A percentile compares a stretch with the other conserved stretches of the same genome.
Conservation (phyloP, 345 rosid species). For the Capsella bursapastoris region DNA sequence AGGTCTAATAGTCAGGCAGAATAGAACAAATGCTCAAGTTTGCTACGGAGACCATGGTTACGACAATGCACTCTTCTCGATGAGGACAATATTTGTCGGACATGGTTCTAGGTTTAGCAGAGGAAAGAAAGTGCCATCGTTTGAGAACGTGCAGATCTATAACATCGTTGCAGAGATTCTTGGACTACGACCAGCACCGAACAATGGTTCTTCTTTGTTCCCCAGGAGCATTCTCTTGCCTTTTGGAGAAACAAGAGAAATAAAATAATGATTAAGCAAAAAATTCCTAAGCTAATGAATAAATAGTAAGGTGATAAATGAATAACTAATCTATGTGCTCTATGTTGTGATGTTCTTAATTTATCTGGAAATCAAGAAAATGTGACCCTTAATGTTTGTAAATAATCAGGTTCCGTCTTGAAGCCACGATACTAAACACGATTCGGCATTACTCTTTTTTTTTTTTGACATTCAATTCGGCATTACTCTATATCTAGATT, state of each 20-base stretch:
- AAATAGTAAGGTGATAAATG: neutral
- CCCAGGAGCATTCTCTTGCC: constrained; percentile 57
- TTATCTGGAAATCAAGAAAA: neutral
- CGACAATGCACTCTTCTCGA: constrained; percentile 81
- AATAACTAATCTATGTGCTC: neutral
- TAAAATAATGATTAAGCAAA: neutral
- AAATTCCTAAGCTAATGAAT: neutral
- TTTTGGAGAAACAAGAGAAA: constrained; percentile 9
- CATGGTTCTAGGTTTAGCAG: constrained; percentile 80
- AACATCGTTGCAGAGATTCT: constrained; percentile 82
- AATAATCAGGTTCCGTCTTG: neutral
- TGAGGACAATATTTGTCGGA: constrained; percentile 88
- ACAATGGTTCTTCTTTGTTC: constrained; percentile 70
- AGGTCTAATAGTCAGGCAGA: constrained; percentile 73
- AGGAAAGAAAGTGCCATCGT: constrained; percentile 83
- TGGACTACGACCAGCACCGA: constrained; percentile 71
- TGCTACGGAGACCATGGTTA: constrained; percentile 93
- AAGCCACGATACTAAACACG: neutral
- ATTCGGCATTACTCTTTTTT: neutral
- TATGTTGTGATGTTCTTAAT: neutral
- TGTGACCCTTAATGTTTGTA: neutral
- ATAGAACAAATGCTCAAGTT: constrained; percentile 55
- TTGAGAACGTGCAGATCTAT: constrained; percentile 88
- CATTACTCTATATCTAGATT: no score
- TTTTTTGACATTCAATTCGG: no score